Evolutionary conservation across 2,329 filamentous ascomycete species (phyloP).

Genomic region (Zymoseptoria brevis): DNA sequence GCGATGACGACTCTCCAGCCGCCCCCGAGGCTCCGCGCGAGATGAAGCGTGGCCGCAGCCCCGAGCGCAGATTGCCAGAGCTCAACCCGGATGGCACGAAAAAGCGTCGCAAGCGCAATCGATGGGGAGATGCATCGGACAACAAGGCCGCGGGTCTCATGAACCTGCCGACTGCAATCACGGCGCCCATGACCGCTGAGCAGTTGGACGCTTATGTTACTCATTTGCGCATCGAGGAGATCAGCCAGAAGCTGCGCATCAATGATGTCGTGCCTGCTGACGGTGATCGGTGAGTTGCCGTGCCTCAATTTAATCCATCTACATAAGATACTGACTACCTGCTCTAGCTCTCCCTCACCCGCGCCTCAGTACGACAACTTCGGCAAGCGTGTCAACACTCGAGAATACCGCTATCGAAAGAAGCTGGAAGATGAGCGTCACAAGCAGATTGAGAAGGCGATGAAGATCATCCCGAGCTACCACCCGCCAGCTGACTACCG

Average conservation of each 20-base stretch:
- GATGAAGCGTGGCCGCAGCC: constrained; percentile 85
- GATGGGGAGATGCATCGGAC: constrained; percentile 94
- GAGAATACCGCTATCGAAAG: constrained; percentile 97
- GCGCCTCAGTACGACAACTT: constrained; percentile 98
- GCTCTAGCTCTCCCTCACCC: constrained; percentile 77
- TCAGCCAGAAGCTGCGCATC: constrained; percentile 97
- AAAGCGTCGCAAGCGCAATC: constrained; percentile 95
- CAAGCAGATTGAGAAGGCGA: constrained; percentile 96
- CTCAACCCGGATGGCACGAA: constrained; percentile 62
- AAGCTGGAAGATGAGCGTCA: constrained; percentile 96
- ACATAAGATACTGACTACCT: constrained; percentile 10
- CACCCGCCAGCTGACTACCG: constrained; percentile 97
- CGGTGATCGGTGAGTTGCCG: constrained; percentile 70
- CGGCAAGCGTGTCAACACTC: constrained; percentile 96
- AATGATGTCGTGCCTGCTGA: constrained; percentile 97
- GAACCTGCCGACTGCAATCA: constrained; percentile 92
- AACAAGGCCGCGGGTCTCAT: constrained; percentile 98
- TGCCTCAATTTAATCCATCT: no score
- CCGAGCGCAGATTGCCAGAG: constrained; percentile 39
- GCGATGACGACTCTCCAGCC: constrained; percentile 46
- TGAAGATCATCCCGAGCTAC: constrained; percentile 99
- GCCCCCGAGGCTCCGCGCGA: constrained; percentile 32
- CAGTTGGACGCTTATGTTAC: constrained; percentile 96
- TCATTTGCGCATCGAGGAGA: constrained; percentile 96
- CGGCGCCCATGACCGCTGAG: constrained; percentile 96